Percentiles rank a stretch among this genome's conserved stretches.
These are phyloP conservation scores for Beta lomatogona DNA, from an alignment of 179 eudicot species.

Conservation along the genomic window DNA sequence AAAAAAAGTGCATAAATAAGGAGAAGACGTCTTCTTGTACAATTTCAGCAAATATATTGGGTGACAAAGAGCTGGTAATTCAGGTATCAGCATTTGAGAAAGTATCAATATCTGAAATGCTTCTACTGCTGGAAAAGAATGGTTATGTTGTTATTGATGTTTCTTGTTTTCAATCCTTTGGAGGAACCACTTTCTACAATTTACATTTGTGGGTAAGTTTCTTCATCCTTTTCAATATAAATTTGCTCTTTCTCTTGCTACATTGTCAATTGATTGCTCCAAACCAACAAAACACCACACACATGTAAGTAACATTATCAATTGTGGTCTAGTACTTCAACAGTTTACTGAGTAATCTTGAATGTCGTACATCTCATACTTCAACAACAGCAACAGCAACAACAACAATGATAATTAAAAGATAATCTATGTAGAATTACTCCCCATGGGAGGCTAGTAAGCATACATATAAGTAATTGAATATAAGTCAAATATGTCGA, in stretches of 20 bases:
- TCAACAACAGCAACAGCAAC: too few species aligned
- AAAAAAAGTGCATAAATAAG: neutral
- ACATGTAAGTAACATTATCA: neutral
- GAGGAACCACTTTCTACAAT: slow-evolving; percentile 49
- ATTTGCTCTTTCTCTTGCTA: too few species aligned
- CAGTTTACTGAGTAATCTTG: too few species aligned
- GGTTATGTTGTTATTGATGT: slow-evolving; percentile 43
- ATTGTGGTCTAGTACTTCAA: neutral
- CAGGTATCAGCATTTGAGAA: slow-evolving; percentile 45
- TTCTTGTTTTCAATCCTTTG: slow-evolving; percentile 47
- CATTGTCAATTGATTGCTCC: too few species aligned
- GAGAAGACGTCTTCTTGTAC: slow-evolving; percentile 20
- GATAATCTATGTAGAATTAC: too few species aligned
- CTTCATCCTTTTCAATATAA: neutral
- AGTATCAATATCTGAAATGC: slow-evolving; percentile 35
- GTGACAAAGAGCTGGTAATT: slow-evolving; percentile 48
- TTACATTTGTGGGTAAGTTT: slow-evolving; percentile 58
- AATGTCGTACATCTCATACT: too few species aligned
- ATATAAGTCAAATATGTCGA: too few species aligned
- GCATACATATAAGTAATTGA: too few species aligned
- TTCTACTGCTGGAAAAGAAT: slow-evolving; percentile 48
- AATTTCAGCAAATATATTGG: slow-evolving; percentile 38
- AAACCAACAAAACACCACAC: too few species aligned
- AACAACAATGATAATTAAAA: too few species aligned
- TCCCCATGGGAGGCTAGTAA: too few species aligned